phyloP scores from a whole-genome alignment of 2,329 filamentous ascomycete species.

The Monosporascus cannonballus region DNA sequence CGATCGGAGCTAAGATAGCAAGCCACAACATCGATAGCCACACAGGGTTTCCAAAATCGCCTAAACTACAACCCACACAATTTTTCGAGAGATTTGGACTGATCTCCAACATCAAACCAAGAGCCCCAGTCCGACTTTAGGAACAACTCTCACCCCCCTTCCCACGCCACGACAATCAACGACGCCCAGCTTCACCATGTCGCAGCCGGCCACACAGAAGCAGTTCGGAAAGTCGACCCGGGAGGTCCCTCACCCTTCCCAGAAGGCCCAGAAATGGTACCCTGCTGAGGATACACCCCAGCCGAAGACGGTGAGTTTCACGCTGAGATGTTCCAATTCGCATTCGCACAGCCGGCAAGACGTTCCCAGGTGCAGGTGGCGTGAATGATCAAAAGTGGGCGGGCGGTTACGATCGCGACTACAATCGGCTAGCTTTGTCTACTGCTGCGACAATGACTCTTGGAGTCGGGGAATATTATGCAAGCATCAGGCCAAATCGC shows the following conservation, averaged over 20 bases:
- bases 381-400: no score
- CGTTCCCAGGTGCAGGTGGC: no score
- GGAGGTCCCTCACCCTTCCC: slow-evolving; percentile 75
- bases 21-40: neutral
- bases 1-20: neutral
- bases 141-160: slow-evolving; percentile 18
- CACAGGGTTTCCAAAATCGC: slow-evolving; percentile 1
- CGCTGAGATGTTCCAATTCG: no score
- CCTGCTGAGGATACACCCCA: slow-evolving; percentile 84
- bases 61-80: neutral
- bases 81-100: neutral
- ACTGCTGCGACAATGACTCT: no score
- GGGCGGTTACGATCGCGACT: no score
- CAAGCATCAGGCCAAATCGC: neutral
- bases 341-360: no score
- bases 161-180: slow-evolving; percentile 18
- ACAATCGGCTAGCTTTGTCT: no score
- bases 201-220: slow-evolving; percentile 68
- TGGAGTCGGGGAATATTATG: no score
- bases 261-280: slow-evolving; percentile 99
- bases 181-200: slow-evolving; percentile 58
- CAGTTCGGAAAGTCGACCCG: slow-evolving; percentile 97
- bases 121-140: slow-evolving; percentile 20
- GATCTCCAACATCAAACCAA: slow-evolving; percentile 10
- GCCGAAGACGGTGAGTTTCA: slow-evolving; percentile 83